Conservation (phyloP, 2,329 filamentous ascomycete genomes). For the Ceratocystiopsis brevicomis region DNA sequence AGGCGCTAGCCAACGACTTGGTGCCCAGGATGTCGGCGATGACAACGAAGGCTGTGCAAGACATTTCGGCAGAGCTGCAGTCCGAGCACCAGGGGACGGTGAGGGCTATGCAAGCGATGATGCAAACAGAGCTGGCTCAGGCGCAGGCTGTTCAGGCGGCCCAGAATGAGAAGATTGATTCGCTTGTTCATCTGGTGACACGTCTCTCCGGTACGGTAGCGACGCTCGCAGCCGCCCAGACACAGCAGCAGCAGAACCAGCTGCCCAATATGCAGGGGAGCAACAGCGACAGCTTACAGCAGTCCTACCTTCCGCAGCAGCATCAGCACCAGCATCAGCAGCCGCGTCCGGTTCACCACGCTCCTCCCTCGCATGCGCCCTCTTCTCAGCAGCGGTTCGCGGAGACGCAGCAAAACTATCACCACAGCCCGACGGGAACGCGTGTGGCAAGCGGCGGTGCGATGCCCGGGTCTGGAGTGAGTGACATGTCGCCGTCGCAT, state of each 20-base stretch:
- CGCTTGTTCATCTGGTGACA: conserved; percentile 48
- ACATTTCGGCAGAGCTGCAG: conserved; percentile 49
- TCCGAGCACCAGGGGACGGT: no score
- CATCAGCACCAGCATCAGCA: not conserved
- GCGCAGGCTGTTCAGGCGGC: conserved; percentile 22
- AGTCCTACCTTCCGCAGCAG: not conserved
- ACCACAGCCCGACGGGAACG: conserved; percentile 5
- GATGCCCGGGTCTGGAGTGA: no score
- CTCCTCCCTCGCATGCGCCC: no score
- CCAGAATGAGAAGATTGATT: conserved; percentile 48
- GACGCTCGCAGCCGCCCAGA: conserved; percentile 48
- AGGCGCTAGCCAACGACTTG: conserved; percentile 42
- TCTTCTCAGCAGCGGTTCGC: no score
- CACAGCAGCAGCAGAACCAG: conserved; percentile 48
- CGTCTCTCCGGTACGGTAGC: conserved; percentile 50
- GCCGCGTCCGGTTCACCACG: not conserved
- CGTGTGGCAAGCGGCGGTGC: no score
- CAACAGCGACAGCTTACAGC: not conserved
- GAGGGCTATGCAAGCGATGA: conserved; percentile 16
- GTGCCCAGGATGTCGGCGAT: conserved; percentile 46
- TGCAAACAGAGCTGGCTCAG: conserved; percentile 14
- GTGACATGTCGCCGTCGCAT: conserved; percentile 1
- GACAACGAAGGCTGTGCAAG: conserved; percentile 46
- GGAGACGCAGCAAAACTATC: conserved; percentile 6
- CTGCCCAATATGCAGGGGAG: conserved; percentile 31